phyloP scores from a whole-genome alignment of 371 early-diverging fungal genomes.

The Mucor ambiguus region DNA sequence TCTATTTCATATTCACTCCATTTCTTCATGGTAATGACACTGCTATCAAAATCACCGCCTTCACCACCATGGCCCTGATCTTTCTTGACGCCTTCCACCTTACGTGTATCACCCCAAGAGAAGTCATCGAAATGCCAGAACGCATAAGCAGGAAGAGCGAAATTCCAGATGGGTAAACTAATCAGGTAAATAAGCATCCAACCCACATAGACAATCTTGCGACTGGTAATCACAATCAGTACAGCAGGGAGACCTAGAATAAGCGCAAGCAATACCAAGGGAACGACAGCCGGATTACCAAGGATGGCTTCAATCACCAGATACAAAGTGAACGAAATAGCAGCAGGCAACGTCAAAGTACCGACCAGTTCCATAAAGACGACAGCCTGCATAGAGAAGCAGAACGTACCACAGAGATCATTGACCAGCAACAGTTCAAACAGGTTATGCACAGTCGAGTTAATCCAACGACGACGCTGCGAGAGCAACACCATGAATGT shows the following conservation, averaged over 20 bases:
- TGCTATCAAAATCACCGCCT: constrained; percentile 75
- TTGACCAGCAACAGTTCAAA: constrained; percentile 84
- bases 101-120: constrained; percentile 89
- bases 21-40: constrained; percentile 58
- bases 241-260: constrained; percentile 86
- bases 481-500: constrained; percentile 80
- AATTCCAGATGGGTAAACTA: constrained; percentile 97
- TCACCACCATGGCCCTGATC: constrained; percentile 72
- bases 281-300: constrained; percentile 62
- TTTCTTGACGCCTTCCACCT: constrained; percentile 71
- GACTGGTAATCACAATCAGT: constrained; percentile 88
- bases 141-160: constrained; percentile 95
- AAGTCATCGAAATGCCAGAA: constrained; percentile 99
- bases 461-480: constrained; percentile 93
- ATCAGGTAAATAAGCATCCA: constrained; percentile 97
- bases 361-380: constrained; percentile 88
- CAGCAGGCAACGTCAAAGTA: constrained; percentile 85
- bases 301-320: constrained; percentile 53
- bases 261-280: constrained; percentile 72
- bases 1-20: constrained; percentile 74
- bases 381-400: constrained; percentile 91
- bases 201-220: constrained; percentile 87
- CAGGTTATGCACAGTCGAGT: constrained; percentile 89
- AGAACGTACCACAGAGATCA: constrained; percentile 88
- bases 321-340: constrained; percentile 74